Evolutionary conservation across 1,284 basidiomycete genomes (phyloP).

Genomic region (Prillingera fragicola): DNA sequence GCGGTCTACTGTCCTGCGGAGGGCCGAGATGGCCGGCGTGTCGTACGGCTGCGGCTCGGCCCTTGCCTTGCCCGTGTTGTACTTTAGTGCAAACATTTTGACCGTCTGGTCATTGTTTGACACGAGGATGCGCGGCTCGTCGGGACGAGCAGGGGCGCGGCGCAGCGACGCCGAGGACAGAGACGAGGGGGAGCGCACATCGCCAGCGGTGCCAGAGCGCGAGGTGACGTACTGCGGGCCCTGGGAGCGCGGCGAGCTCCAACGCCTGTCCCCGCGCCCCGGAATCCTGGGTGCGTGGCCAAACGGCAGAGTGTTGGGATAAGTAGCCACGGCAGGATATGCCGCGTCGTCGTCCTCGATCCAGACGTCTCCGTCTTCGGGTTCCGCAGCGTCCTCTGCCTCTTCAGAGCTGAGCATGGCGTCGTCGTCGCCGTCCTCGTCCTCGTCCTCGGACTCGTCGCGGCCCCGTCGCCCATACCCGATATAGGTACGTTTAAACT

Average conservation of each 20-base stretch:
- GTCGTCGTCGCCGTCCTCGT: constrained; percentile 9
- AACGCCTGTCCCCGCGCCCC: constrained; percentile 5
- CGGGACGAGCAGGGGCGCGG: background rate
- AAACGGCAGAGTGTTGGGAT: constrained; percentile 45
- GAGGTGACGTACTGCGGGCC: constrained; percentile 29
- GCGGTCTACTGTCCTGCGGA: constrained; percentile 10
- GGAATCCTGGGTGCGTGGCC: constrained; percentile 33
- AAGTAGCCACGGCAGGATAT: constrained; percentile 39
- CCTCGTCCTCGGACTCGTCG: constrained; percentile 1
- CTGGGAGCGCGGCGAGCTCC: constrained; percentile 1
- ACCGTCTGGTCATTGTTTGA: constrained; percentile 48
- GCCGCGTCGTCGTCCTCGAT: constrained; percentile 15
- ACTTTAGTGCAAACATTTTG: constrained; percentile 45
- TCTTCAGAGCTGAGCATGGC: background rate
- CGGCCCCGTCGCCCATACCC: constrained; percentile 3
- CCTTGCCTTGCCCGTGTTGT: too few species aligned
- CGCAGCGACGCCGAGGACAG: constrained; percentile 1
- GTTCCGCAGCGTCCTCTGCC: constrained; percentile 5
- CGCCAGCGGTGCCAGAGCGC: background rate
- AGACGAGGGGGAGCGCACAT: background rate
- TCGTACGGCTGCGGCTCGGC: background rate
- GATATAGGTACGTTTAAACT: constrained; percentile 6
- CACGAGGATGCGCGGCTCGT: constrained; percentile 44
- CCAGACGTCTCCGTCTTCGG: constrained; percentile 10
- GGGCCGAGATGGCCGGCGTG: constrained; percentile 8